These are phyloP conservation scores for Phalaenopsis equestris DNA, from an alignment of 106 monocot species.

Conservation along the genomic window DNA sequence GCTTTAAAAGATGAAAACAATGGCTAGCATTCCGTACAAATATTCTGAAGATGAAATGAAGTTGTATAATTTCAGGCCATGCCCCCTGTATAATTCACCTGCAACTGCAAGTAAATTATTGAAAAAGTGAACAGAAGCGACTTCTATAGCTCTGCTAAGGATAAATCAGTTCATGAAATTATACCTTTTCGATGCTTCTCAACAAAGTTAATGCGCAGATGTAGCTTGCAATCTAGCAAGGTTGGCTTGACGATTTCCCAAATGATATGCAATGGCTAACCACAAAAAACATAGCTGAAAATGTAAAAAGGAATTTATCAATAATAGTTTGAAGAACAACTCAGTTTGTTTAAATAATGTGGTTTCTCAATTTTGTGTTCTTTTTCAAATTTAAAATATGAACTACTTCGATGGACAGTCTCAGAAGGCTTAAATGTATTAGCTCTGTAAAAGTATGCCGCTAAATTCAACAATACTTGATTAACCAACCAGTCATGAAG, in stretches of 20 bases:
- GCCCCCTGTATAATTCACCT: too few species aligned
- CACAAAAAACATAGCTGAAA: constrained; percentile 64
- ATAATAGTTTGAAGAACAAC: neutral
- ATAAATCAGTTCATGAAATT: too few species aligned
- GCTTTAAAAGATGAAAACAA: too few species aligned
- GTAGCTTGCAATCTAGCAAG: constrained; percentile 43
- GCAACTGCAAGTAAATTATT: too few species aligned
- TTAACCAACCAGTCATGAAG: neutral
- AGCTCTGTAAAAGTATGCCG: neutral
- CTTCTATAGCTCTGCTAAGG: too few species aligned
- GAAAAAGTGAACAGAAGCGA: too few species aligned
- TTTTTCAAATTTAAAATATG: neutral
- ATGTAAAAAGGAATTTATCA: neutral
- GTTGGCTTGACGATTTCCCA: constrained; percentile 42
- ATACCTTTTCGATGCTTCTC: too few species aligned
- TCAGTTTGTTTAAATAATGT: neutral
- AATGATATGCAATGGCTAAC: constrained; percentile 50
- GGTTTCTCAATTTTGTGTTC: neutral
- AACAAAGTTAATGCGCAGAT: constrained; percentile 1
- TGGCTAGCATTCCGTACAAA: too few species aligned
- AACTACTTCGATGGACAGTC: neutral
- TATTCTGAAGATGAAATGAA: too few species aligned
- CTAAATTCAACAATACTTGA: neutral
- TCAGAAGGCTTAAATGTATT: neutral
- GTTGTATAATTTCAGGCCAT: too few species aligned